Conservation (phyloP, 1,139 yeast genomes). For the Saccharomyces hybrid region DNA sequence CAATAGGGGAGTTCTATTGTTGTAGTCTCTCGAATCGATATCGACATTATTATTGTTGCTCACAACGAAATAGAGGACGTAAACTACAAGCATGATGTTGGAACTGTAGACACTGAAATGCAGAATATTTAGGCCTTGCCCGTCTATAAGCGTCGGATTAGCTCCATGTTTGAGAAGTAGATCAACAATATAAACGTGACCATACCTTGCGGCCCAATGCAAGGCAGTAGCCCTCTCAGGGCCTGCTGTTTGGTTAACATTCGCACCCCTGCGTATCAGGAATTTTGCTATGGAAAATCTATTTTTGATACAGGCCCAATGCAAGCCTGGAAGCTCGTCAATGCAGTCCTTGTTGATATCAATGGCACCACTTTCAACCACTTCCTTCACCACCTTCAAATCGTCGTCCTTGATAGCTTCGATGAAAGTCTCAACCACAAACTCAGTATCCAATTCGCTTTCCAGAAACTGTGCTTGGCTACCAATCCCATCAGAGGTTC, state of each 20-base stretch:
- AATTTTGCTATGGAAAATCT: slow-evolving; percentile 54
- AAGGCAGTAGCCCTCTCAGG: slow-evolving; percentile 66
- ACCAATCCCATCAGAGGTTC: neutral
- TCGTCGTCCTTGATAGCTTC: slow-evolving; percentile 44
- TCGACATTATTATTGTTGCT: slow-evolving; percentile 8
- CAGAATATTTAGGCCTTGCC: slow-evolving; percentile 71
- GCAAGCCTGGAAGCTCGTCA: slow-evolving; percentile 74
- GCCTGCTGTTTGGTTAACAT: slow-evolving; percentile 64
- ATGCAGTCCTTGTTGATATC: slow-evolving; percentile 33
- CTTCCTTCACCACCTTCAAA: slow-evolving; percentile 35
- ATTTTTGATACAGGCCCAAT: slow-evolving; percentile 89
- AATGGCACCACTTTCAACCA: slow-evolving; percentile 36
- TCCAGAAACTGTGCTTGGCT: neutral
- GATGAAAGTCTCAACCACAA: neutral
- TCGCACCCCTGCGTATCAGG: slow-evolving; percentile 52
- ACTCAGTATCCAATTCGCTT: neutral
- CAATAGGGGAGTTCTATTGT: slow-evolving; percentile 66
- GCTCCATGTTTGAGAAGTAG: slow-evolving; percentile 59
- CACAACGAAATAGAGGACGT: slow-evolving; percentile 43
- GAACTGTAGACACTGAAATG: slow-evolving; percentile 84
- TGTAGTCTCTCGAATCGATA: slow-evolving; percentile 8
- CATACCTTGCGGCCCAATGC: slow-evolving; percentile 89
- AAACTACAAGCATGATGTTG: slow-evolving; percentile 71
- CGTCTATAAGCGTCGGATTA: slow-evolving; percentile 55
- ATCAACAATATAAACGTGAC: slow-evolving; percentile 73